A percentile compares a stretch with the other conserved stretches of the same genome.
Evolutionary conservation across 805 yeast species (phyloP).

Genomic region (Schwanniomyces vanrijiae): DNA sequence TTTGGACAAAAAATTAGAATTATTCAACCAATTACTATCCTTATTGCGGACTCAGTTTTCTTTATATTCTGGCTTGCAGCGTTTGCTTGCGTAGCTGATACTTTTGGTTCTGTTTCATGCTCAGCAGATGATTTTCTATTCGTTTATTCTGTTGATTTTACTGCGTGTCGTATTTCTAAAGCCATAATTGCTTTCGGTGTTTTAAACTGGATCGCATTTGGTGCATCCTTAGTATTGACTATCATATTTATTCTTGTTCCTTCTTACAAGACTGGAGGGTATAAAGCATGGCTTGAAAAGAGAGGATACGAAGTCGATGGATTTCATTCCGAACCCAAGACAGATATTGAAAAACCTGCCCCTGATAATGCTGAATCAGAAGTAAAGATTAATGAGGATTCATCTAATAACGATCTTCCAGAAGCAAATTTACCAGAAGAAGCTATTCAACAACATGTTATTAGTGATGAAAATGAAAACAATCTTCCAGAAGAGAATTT

Average conservation of each 20-base stretch:
- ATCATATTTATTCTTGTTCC: slow-evolving; percentile 18
- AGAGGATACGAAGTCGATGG: not conserved
- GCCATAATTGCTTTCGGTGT: slow-evolving; percentile 20
- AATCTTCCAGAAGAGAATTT: too few species aligned
- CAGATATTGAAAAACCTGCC: not conserved
- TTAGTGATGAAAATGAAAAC: too few species aligned
- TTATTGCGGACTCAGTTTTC: slow-evolving; percentile 15
- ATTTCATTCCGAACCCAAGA: not conserved
- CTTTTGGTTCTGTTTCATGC: slow-evolving; percentile 13
- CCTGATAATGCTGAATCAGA: not conserved
- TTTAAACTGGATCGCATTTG: slow-evolving; percentile 19
- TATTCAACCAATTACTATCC: slow-evolving; percentile 9
- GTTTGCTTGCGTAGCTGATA: slow-evolving; percentile 14
- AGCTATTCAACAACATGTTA: not conserved
- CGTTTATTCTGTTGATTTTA: not conserved
- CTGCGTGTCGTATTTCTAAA: slow-evolving; percentile 19
- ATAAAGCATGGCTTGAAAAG: not conserved
- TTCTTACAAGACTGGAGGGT: not conserved
- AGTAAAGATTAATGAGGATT: not conserved
- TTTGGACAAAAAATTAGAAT: not conserved
- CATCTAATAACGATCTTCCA: not conserved
- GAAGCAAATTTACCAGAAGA: not conserved
- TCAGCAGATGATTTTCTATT: slow-evolving; percentile 5
- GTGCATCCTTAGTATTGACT: slow-evolving; percentile 14
- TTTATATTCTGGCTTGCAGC: slow-evolving; percentile 22